Base-by-base conservation (phyloP, 208 protist genomes). In the Vickermania spadyakhi region DNA sequence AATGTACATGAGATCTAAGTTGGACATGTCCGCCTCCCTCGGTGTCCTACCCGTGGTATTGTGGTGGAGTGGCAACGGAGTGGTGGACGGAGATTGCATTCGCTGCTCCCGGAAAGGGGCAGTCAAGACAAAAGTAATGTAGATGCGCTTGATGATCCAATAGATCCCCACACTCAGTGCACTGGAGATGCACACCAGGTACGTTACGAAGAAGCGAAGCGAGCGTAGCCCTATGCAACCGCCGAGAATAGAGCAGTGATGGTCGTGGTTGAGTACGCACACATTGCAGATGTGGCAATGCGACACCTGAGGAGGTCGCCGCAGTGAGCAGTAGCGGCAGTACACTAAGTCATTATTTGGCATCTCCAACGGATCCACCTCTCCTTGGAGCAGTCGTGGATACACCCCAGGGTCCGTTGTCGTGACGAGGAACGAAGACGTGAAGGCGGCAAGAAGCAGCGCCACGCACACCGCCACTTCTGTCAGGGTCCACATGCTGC, bases 271-370 rank as follows among this genome's bases (percentile, higher is more conserved):
- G n/a, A 74, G 56, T 23, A 94, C 68, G 59, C 91, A 96, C 21
- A 91, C 83, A 22, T 75, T 71, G 61, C 87, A 94, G 3, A 61
- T 28, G 54, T 85, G 91, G 75, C 87, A 94, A 73, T 93, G 84
- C 11, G 82, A 73, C 0, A 74, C 65, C 22, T 79, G 85, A 3
- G 71, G 73, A 1, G 81, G 83, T 0, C 84, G 74, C 7, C 68
- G 70, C 11, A 91, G 50, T 5, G 55, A 55, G 58, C 86, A 93
- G 5, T 80, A 63, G 22, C 68, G 72, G 62, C 86, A 93, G 58
- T 73, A 81, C 26, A 72, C 60, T 21, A 70, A 52, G 3, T 45
- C 36, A 45, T 56, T 31, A 23, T 62, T 58, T 28, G 76, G 60
- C 26, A 72, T 71, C 18, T 71, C 68, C 3, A 89, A 58, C 1